Evolutionary conservation across 1,139 yeast species (phyloP), one percentile per base, ranked within the genome.

Genomic region (Scheffersomyces stambukii): DNA sequence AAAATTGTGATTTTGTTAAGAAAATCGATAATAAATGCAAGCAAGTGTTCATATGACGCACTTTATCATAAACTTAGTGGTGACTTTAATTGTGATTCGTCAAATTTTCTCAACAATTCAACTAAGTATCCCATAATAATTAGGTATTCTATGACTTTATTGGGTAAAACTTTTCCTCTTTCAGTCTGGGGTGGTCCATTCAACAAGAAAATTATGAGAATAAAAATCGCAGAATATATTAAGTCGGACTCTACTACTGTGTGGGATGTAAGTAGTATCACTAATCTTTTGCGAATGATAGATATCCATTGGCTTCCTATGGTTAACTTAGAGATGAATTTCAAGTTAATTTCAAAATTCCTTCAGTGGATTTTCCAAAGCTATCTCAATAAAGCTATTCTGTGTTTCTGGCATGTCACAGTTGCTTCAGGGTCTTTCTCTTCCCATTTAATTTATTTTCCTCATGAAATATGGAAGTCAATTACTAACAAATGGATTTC

Each of bases 361-460:
- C 18, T 83, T 1, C 29, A 36, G 3, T 89, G 95, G 95, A 35
- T 82, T 3, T 70, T 81, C 27, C 43, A 57, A 1, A 29, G 30
- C 0, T 64, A 78, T 29, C 38, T 85, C 2, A 60, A 70, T 6
- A 64, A 62, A 9, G 40, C 85, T 1, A 40, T 84, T 1, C 52
- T 61, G 0, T 52, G 69, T 0, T 76, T 74, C 44, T 89, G 89
- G 64, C 81, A 82, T 46, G 77, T 81, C 3, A 77, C 91, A 0
- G 81, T 77, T 30, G 51, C 69, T 1, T 63, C 78, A 2, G n/a
- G n/a, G n/a, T n/a, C n/a, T n/a, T n/a, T n/a, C n/a, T n/a, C n/a
- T n/a, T n/a, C n/a, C n/a, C n/a, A n/a, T n/a, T n/a, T n/a, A n/a
- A n/a, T n/a, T n/a, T 85, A 65, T 47, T 85, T 71, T 45, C 69